phyloP scores from a whole-genome alignment of 2,329 filamentous ascomycete genomes.

The Stemphylium lycopersici region DNA sequence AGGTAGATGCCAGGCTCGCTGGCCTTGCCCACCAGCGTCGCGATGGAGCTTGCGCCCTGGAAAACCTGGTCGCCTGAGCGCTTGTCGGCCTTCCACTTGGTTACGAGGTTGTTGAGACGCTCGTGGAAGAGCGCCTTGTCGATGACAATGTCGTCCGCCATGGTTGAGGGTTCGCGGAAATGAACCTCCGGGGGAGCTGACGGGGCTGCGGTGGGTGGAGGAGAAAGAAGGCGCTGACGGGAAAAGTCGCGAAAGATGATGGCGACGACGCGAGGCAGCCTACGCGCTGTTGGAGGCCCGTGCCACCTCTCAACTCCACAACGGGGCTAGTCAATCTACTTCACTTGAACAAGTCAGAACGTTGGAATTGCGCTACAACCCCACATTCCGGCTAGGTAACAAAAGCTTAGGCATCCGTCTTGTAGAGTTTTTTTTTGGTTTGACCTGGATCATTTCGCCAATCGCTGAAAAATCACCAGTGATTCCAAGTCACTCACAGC shows the following conservation, averaged over 20 bases:
- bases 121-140: constrained; percentile 93
- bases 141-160: constrained; percentile 83
- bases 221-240: constrained; percentile 21
- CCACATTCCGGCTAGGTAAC: background rate
- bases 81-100: constrained; percentile 96
- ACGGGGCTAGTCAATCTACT: background rate
- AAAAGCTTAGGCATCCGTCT: background rate
- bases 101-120: constrained; percentile 83
- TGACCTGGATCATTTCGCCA: background rate
- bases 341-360: background rate
- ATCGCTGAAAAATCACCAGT: background rate
- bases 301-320: constrained; percentile 14
- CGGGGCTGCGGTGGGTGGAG: constrained; percentile 14
- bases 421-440: background rate
- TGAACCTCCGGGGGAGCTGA: constrained; percentile 24
- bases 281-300: constrained; percentile 21
- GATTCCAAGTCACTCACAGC: background rate
- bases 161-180: constrained; percentile 47
- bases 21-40: constrained; percentile 93
- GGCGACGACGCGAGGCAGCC: constrained; percentile 27
- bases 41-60: constrained; percentile 82
- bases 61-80: constrained; percentile 85
- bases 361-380: background rate
- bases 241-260: constrained; percentile 32
- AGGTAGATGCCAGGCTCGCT: constrained; percentile 79